Conservation (phyloP, 495 filamentous ascomycete genomes). For the Penicillium argentinense region DNA sequence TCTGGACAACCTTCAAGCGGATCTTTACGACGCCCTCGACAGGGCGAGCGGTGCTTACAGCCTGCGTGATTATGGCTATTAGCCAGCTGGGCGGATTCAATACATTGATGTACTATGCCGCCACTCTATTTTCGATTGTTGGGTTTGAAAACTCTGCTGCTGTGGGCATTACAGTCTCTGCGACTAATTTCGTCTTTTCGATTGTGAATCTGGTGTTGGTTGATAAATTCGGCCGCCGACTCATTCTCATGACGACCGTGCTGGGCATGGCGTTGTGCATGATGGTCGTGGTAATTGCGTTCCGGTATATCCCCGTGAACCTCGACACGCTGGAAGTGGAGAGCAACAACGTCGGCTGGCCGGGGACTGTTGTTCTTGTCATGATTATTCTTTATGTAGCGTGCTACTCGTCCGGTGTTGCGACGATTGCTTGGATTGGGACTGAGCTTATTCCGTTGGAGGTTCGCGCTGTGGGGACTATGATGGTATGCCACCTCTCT, state of each 20-base stretch:
- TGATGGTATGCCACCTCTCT: constrained; percentile 31
- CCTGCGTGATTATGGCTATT: constrained; percentile 48
- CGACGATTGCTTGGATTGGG: constrained; percentile 48
- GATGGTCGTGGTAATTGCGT: constrained; percentile 44
- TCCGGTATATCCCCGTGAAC: constrained; percentile 51
- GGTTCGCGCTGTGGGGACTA: constrained; percentile 50
- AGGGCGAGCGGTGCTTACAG: constrained; percentile 45
- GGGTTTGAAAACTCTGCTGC: constrained; percentile 51
- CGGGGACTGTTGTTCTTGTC: constrained; percentile 42
- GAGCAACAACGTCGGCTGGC: constrained; percentile 28
- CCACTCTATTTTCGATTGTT: constrained; percentile 51
- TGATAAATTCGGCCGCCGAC: constrained; percentile 47
- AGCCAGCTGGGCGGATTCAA: constrained; percentile 48
- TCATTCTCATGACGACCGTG: constrained; percentile 45
- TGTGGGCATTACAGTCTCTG: constrained; percentile 50
- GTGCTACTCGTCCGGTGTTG: constrained; percentile 45
- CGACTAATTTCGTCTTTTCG: constrained; percentile 53
- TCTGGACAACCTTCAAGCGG: constrained; percentile 38
- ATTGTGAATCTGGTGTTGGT: constrained; percentile 48
- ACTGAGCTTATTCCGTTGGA: constrained; percentile 51
- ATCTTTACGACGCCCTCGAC: constrained; percentile 41
- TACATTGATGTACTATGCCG: constrained; percentile 50
- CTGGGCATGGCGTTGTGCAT: constrained; percentile 44
- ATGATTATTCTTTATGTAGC: constrained; percentile 47
- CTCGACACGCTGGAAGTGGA: constrained; percentile 27